Conservation (phyloP, 2,329 filamentous ascomycete species). For the Pseudogymnoascus sp. region DNA sequence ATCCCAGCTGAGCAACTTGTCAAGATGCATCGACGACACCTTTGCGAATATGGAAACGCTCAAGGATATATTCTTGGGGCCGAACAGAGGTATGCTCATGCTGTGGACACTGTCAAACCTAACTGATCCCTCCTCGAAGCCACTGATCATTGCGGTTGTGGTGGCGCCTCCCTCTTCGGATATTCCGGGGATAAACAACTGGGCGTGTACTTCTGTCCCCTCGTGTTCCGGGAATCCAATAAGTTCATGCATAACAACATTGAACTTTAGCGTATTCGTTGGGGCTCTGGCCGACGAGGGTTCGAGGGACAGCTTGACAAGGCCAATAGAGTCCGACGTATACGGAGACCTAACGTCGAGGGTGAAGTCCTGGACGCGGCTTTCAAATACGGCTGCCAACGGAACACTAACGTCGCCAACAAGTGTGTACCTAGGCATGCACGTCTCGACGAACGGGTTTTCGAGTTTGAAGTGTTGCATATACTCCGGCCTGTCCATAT, state of each 20-base stretch:
- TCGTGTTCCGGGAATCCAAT: constrained; percentile 91
- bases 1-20: constrained; percentile 97
- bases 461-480: constrained; percentile 85
- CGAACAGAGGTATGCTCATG: constrained; percentile 84
- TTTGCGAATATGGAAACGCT: constrained; percentile 87
- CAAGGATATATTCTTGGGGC: constrained; percentile 64
- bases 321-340: constrained; percentile 82
- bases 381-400: constrained; percentile 86
- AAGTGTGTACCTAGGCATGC: constrained; percentile 85
- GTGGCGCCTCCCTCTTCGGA: constrained; percentile 87
- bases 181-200: constrained; percentile 89
- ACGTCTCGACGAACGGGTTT: constrained; percentile 86
- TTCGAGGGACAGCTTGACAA: constrained; percentile 83
- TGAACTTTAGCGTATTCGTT: constrained; percentile 90
- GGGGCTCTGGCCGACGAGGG: constrained; percentile 90
- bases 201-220: constrained; percentile 89
- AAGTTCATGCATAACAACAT: constrained; percentile 96
- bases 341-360: constrained; percentile 89
- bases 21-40: constrained; percentile 87
- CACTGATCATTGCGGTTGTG: constrained; percentile 87
- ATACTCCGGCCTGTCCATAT: constrained; percentile 90
- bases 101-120: constrained; percentile 97
- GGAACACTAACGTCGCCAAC: constrained; percentile 91
- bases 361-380: constrained; percentile 85
- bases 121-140: constrained; percentile 87